Conservation (phyloP, 2,329 filamentous ascomycete genomes). For the Teratosphaeria viscida region DNA sequence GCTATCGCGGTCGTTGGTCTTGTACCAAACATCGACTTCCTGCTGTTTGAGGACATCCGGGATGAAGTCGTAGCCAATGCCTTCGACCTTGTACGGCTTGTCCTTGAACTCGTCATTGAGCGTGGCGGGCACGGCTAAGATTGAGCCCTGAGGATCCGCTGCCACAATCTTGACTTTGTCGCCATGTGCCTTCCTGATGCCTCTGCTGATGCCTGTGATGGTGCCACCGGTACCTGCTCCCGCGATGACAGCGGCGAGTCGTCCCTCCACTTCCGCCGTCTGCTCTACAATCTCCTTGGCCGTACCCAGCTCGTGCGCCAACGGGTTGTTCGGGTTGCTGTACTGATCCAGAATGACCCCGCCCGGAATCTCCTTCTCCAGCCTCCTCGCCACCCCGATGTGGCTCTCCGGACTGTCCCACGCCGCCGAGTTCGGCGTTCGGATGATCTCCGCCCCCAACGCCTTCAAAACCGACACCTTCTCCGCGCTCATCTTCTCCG, state of each 20-base stretch:
- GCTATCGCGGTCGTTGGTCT: conserved; percentile 86
- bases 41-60: conserved; percentile 80
- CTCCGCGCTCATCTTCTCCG: conserved; percentile 98
- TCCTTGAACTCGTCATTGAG: conserved; percentile 75
- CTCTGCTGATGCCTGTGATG: conserved; percentile 77
- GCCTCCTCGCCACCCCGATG: conserved; percentile 81
- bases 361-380: conserved; percentile 93
- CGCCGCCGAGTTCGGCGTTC: conserved; percentile 89
- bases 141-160: conserved; percentile 85
- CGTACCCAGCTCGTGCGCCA: conserved; percentile 87
- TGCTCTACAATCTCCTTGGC: conserved; percentile 95
- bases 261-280: conserved; percentile 53
- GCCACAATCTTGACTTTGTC: conserved; percentile 76
- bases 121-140: conserved; percentile 68
- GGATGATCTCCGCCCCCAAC: conserved; percentile 91
- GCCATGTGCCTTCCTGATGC: conserved; percentile 73
- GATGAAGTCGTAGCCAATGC: conserved; percentile 97
- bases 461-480: conserved; percentile 93
- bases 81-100: conserved; percentile 91
- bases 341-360: conserved; percentile 98
- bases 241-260: conserved; percentile 72
- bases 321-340: conserved; percentile 78
- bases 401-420: conserved; percentile 93
- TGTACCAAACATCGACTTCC: conserved; percentile 89
- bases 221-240: conserved; percentile 94